Evolutionary conservation across 129 eudicot genomes (phyloP), one percentile per base, ranked within the genome.

Genomic region (Flaveria sonorensis): DNA sequence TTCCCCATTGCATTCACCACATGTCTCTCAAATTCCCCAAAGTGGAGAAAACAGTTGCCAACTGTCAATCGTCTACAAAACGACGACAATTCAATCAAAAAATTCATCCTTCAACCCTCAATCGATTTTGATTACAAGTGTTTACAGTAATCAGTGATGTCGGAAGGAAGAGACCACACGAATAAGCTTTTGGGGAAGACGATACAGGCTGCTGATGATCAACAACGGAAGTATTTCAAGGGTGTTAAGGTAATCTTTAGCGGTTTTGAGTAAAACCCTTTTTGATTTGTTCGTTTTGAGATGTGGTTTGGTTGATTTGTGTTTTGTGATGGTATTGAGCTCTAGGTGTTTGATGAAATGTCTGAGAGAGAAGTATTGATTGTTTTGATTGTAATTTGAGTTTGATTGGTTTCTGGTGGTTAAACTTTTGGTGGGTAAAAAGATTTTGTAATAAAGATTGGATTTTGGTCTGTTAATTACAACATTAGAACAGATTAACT

Each of bases 161-260:
- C 83, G 51, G 73, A 63, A 11, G 9, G 46, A 64, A 72, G 74
- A 53, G 59, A 52, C 23, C n/a, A 7, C 2, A 20, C 74, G 47
- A 72, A 39, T 0, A 80, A 80, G 74, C 68, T 64, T 65, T 51
- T 24, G 36, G 79, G 70, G 43, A 80, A 74, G 62, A 43, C 52
- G 10, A 67, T 56, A 55, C 84, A 73, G 68, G 63, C 70, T 18
- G 14, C 76, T 56, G 71, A 68, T 60, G 71, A 81, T 32, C 84
- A 80, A 73, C 63, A 52, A 62, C 53, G 71, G 18, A 43, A 47
- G 65, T 74, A 68, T 67, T 66, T 6, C 43, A 45, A 23, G 3
- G 75, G 80, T 26, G 46, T 21, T 12, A 20, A 67, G 84, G 84
- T 81, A 81, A 42, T 53, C 9, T 32, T 52, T 5, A 55, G 10